phyloP scores from a whole-genome alignment of 805 yeast genomes.

The Kazachstania psychrophila region DNA sequence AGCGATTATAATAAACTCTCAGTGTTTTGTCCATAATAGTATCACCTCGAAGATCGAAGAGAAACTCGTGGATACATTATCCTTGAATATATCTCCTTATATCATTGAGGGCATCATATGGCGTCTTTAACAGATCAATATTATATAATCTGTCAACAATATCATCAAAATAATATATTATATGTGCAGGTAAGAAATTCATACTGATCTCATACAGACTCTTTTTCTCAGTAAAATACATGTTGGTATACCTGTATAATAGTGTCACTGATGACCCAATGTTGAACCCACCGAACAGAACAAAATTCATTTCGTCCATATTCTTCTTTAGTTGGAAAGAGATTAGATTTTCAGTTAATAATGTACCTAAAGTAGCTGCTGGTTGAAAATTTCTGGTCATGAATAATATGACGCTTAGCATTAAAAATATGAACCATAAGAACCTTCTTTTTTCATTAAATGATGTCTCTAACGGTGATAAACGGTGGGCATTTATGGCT shows the following conservation, averaged over 20 bases:
- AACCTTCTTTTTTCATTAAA: constrained; percentile 17
- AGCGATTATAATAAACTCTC: no score
- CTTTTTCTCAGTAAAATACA: constrained; percentile 15
- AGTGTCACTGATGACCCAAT: constrained; percentile 17
- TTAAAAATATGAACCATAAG: constrained; percentile 20
- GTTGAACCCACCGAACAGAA: constrained; percentile 17
- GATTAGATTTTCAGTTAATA: constrained; percentile 23
- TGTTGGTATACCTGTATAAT: constrained; percentile 15
- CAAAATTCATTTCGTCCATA: constrained; percentile 13
- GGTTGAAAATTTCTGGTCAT: constrained; percentile 25
- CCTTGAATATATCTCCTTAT: constrained; percentile 12
- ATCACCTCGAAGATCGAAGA: no score
- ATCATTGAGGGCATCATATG: no score
- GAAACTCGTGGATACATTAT: background rate
- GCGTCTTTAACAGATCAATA: constrained; percentile 22
- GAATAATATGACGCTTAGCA: constrained; percentile 11
- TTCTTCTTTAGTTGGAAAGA: constrained; percentile 21
- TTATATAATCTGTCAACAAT: constrained; percentile 20
- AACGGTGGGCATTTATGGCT: constrained; percentile 15
- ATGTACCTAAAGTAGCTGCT: constrained; percentile 17
- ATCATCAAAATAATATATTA: constrained; percentile 22
- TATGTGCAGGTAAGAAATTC: constrained; percentile 26
- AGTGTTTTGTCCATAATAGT: no score
- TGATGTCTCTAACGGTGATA: constrained; percentile 23
- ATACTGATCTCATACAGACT: constrained; percentile 16